Evolutionary conservation across 805 yeast genomes (phyloP), one percentile per base, ranked within the genome.

Genomic region (Middelhovenomyces tepae): DNA sequence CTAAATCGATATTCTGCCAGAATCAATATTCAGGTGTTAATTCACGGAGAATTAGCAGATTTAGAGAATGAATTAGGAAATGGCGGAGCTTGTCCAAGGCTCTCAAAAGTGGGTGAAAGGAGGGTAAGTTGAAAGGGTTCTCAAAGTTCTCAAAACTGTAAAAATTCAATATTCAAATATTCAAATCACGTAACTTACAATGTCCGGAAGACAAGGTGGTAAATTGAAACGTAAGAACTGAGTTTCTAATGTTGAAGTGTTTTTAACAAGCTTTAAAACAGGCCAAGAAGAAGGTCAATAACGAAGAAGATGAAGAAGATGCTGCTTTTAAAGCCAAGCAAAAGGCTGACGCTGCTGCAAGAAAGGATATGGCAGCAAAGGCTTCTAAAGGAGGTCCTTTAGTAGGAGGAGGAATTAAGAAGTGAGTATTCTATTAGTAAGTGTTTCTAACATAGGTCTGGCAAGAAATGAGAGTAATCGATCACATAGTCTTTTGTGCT

Each of bases 151-250:
- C n/a, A n/a, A n/a, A n/a, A n/a, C n/a, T n/a, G n/a, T n/a, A n/a
- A n/a, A n/a, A n/a, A n/a, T n/a, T n/a, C n/a, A n/a, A n/a, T n/a
- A n/a, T n/a, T n/a, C n/a, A n/a, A n/a, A n/a, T n/a, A n/a, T n/a
- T n/a, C n/a, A n/a, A n/a, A n/a, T n/a, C n/a, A n/a, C n/a, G n/a
- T n/a, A n/a, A n/a, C n/a, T n/a, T n/a, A 26, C 29, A 26, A 85
- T 86, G 95, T 85, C 95, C 32, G 86, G 94, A 51, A 86, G 95
- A 67, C 95, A 87, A 69, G 96, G 96, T 56, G 96, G 96, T 54
- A 87, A 87, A 60, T 76, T 87, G 39, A 87, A 87, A 75, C 96
- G 86, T 65, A 53, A 40, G 75, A 17, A 7, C 9, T 5, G 23
- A 10, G 9, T 11, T 23, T 23, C n/a, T 7, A 14, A 9, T 20